Evolutionary conservation across 352 stramenopile genomes (phyloP).

Genomic region (Phytophthora foliorum): DNA sequence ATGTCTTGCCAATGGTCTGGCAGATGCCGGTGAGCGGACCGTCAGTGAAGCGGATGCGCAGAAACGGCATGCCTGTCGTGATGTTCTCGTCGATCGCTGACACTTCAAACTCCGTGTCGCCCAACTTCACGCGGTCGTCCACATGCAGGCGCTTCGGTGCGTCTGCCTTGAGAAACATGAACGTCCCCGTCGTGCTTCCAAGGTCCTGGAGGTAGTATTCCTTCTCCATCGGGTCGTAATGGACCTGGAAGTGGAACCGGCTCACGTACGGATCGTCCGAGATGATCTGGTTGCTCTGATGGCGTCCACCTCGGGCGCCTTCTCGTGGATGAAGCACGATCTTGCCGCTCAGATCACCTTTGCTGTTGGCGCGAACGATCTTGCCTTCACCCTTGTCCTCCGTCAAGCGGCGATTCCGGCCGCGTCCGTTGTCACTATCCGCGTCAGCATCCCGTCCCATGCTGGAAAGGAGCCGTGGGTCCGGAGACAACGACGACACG

Average conservation of each 20-base stretch:
- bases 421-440: conserved; percentile 1
- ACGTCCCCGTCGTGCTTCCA: conserved; percentile 84
- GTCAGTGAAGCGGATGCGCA: conserved; percentile 83
- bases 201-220: conserved; percentile 87
- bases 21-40: conserved; percentile 72
- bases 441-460: conserved; percentile 5
- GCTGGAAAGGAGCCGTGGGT: conserved; percentile 46
- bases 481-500: conserved; percentile 73
- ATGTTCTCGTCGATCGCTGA: conserved; percentile 76
- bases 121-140: conserved; percentile 78
- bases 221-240: conserved; percentile 85
- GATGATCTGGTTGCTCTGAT: conserved; percentile 89
- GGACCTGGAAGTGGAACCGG: conserved; percentile 83
- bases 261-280: conserved; percentile 89
- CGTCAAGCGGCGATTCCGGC: conserved; percentile 16
- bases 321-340: conserved; percentile 77
- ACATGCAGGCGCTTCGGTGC: conserved; percentile 76
- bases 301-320: conserved; percentile 71
- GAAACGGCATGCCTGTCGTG: conserved; percentile 72
- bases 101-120: conserved; percentile 87
- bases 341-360: conserved; percentile 39
- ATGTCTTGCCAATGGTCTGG: conserved; percentile 81
- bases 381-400: conserved; percentile 44
- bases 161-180: conserved; percentile 80
- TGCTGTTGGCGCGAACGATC: conserved; percentile 22